phyloP scores from a whole-genome alignment of 371 early-diverging fungal genomes.

The Syncephalastrum contaminatum region DNA sequence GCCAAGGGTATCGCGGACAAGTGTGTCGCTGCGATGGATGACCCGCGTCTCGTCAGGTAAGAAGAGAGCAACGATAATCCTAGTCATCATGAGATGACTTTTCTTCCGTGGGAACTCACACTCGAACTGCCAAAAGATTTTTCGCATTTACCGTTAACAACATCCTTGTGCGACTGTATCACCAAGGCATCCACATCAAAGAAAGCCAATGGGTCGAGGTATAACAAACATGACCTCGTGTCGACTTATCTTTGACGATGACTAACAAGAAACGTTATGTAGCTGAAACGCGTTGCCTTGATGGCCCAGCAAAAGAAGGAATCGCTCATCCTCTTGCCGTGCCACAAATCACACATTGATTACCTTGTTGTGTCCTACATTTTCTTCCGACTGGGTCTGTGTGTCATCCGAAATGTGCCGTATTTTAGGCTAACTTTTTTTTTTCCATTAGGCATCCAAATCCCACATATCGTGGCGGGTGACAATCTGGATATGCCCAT shows the following conservation, averaged over 20 bases:
- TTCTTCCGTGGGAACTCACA: slow-evolving; percentile 2
- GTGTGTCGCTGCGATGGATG: slow-evolving; percentile 69
- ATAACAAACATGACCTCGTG: slow-evolving; percentile 12
- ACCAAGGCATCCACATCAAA: slow-evolving; percentile 84
- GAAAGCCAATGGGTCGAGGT: slow-evolving; percentile 80
- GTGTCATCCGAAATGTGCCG: not conserved
- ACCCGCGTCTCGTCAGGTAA: slow-evolving; percentile 61
- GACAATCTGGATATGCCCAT: slow-evolving; percentile 85
- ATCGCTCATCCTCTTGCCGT: slow-evolving; percentile 81
- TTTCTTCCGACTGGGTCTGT: slow-evolving; percentile 71
- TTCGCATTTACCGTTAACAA: slow-evolving; percentile 75
- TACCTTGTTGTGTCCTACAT: slow-evolving; percentile 86
- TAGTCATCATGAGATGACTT: not conserved
- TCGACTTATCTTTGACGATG: not conserved
- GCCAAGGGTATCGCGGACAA: slow-evolving; percentile 66
- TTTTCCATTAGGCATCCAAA: slow-evolving; percentile 50
- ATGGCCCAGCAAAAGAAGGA: slow-evolving; percentile 66
- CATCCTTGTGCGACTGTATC: slow-evolving; percentile 75
- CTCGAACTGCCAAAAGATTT: slow-evolving; percentile 35
- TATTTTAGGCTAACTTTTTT: slow-evolving; percentile 4
- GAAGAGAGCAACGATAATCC: not conserved
- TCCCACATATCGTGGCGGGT: slow-evolving; percentile 90
- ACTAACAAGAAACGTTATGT: slow-evolving; percentile 2
- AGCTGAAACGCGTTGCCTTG: slow-evolving; percentile 67
- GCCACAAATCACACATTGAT: slow-evolving; percentile 90